phyloP scores from a whole-genome alignment of 352 stramenopile genomes.

The Globisporangium lucens region DNA sequence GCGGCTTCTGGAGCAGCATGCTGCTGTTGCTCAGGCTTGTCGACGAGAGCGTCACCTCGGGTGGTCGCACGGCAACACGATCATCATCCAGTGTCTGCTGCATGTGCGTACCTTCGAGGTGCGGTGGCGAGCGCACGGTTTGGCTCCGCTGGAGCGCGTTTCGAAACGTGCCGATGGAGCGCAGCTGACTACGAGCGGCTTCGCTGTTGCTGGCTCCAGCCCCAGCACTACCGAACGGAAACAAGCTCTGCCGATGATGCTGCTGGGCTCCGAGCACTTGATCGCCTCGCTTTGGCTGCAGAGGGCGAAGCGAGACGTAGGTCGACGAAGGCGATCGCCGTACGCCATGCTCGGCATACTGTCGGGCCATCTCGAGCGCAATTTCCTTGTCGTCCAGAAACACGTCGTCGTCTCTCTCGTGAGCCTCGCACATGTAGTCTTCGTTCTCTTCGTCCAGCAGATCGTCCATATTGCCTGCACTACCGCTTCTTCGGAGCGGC shows the following conservation, averaged over 20 bases:
- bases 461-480: neutral
- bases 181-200: conserved; percentile 8
- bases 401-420: conserved; percentile 13
- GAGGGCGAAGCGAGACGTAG: conserved; percentile 22
- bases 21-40: neutral
- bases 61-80: neutral
- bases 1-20: conserved; percentile 1
- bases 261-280: conserved; percentile 22
- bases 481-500: neutral
- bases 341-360: conserved; percentile 24
- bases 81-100: neutral
- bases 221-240: neutral
- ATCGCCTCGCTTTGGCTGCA: conserved; percentile 27
- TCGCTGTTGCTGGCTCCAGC: neutral
- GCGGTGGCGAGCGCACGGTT: neutral
- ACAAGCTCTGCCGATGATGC: conserved; percentile 2
- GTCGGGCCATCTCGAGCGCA: conserved; percentile 22
- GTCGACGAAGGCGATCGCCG: conserved; percentile 10
- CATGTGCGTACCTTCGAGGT: conserved; percentile 3
- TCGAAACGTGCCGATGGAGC: conserved; percentile 27
- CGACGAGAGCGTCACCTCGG: neutral
- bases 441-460: conserved; percentile 17
- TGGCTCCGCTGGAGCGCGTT: conserved; percentile 12
- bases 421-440: conserved; percentile 22
- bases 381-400: conserved; percentile 23